Base-by-base conservation (phyloP, 163 green algal genomes). In the Scenedesmus sp. region DNA sequence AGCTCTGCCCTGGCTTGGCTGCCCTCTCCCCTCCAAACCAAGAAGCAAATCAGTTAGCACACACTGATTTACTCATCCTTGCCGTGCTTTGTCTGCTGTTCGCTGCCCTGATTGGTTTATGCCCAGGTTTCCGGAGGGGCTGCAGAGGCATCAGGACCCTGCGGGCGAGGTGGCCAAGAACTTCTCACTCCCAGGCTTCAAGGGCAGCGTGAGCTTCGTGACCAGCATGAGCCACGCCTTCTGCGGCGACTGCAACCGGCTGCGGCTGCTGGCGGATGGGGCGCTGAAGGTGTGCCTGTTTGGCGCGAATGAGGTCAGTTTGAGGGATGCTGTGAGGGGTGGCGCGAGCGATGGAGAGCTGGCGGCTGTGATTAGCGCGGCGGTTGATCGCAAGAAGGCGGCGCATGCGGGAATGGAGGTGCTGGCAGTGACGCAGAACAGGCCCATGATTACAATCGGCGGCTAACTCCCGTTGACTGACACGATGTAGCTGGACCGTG, bases 201-300 rank as follows among this genome's bases (percentile, higher is more conserved):
- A 2, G 0, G 98, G 98, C 92, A 97, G 83, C n/a, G 97, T 99
- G n/a, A 98, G 95, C 16, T 99, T 99, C 93, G 96, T 99, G 70
- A 99, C 98, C 26, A 98, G 95, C 60, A 99, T 99, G 98, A 99
- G 98, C 4, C 94, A 97, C 23, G 94, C 98, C 57, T 99, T 99
- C 93, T 99, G 98, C 94, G 92, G 93, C 67, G 97, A 98, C 92
- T 99, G 97, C 96, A 99, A 98, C 94, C 94, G 97, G 62, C 89
- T 99, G 88, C 95, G 98, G 4, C 92, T 99, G 66, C 97, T 99
- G 95, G 98, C 98, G 0, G 98, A 99, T 87, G 98, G 98, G 59
- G 99, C 98, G 91, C 95, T 99, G 57, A 99, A 99, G 93, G 82
- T 99, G 60, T 99, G 98, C 95, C 95, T 99, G 77, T 99, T 99